A percentile compares a stretch with the other conserved stretches of the same genome.
Evolutionary conservation across 345 rosid genomes (phyloP).

Genomic region (Acer saccharum): DNA sequence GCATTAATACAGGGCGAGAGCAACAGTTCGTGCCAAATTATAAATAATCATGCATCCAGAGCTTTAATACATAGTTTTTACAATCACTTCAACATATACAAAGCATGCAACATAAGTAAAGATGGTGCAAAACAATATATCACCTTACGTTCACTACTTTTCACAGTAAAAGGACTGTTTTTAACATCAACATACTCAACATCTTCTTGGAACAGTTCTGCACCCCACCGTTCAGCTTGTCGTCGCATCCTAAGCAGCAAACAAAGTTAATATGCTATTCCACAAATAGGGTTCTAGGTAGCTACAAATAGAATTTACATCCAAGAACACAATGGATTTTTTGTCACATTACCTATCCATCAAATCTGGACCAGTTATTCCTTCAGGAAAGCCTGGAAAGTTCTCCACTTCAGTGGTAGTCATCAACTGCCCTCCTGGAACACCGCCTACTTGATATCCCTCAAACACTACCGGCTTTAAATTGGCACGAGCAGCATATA

Average conservation of each 20-base stretch:
- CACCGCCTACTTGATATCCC: constrained; percentile 97
- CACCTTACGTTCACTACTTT: constrained; percentile 90
- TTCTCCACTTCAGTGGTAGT: constrained; percentile 98
- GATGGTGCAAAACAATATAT: constrained; percentile 25
- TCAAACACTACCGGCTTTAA: constrained; percentile 95
- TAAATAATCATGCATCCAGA: not conserved
- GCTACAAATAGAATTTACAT: not conserved
- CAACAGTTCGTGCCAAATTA: not conserved
- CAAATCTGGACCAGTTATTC: constrained; percentile 97
- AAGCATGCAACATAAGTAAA: not conserved
- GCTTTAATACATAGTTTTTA: not conserved
- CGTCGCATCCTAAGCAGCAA: constrained; percentile 67
- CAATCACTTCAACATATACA: not conserved
- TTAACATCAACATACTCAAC: constrained; percentile 76
- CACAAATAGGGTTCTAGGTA: not conserved
- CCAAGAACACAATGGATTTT: not conserved
- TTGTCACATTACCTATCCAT: constrained; percentile 72
- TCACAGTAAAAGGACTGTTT: constrained; percentile 72
- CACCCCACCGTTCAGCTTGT: constrained; percentile 99
- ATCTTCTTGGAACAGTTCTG: constrained; percentile 89
- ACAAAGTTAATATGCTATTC: constrained; percentile 10
- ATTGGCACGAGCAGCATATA: constrained; percentile 99
- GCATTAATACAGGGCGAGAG: not conserved
- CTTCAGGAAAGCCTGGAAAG: constrained; percentile 98
- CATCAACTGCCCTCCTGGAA: constrained; percentile 98